Conservation (phyloP, 495 filamentous ascomycete genomes). For the Hyaloscypha variabilis region DNA sequence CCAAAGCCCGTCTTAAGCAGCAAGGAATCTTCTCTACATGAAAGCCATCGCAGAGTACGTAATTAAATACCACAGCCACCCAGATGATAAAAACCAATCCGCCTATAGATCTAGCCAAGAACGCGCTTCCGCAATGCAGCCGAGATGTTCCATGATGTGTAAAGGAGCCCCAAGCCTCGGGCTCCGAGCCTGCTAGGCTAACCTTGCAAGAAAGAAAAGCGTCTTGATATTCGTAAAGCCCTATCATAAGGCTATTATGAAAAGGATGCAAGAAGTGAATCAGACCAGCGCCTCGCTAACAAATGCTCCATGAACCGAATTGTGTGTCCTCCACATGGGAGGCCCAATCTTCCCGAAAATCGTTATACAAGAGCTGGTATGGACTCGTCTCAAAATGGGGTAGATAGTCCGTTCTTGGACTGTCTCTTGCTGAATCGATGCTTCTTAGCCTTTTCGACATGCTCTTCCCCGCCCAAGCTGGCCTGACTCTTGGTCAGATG, state of each 20-base stretch:
- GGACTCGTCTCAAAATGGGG: conserved; percentile 61
- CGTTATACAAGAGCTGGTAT: neutral
- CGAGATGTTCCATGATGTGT: conserved; percentile 22
- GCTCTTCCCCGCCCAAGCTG: conserved; percentile 38
- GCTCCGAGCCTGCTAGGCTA: neutral
- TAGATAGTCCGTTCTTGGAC: conserved; percentile 85
- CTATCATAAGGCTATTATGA: conserved; percentile 1
- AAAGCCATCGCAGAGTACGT: neutral
- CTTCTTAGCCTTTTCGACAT: conserved; percentile 57
- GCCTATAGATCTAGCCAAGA: conserved; percentile 23
- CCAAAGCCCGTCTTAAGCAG: neutral
- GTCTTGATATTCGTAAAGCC: conserved; percentile 25
- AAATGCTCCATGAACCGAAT: conserved; percentile 27
- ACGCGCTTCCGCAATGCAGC: conserved; percentile 26
- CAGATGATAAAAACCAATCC: neutral
- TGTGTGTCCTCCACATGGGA: neutral
- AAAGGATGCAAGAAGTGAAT: conserved; percentile 29
- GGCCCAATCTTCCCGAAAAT: neutral
- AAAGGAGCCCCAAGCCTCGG: neutral
- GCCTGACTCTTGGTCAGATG: conserved; percentile 57
- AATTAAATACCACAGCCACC: conserved; percentile 4
- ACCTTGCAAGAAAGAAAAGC: neutral
- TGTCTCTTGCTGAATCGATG: conserved; percentile 90
- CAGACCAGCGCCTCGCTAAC: conserved; percentile 31
- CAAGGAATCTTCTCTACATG: conserved; percentile 3